These are phyloP conservation scores for Sindora glabra DNA, from an alignment of 306 rosid genomes.

Conservation along the genomic window DNA sequence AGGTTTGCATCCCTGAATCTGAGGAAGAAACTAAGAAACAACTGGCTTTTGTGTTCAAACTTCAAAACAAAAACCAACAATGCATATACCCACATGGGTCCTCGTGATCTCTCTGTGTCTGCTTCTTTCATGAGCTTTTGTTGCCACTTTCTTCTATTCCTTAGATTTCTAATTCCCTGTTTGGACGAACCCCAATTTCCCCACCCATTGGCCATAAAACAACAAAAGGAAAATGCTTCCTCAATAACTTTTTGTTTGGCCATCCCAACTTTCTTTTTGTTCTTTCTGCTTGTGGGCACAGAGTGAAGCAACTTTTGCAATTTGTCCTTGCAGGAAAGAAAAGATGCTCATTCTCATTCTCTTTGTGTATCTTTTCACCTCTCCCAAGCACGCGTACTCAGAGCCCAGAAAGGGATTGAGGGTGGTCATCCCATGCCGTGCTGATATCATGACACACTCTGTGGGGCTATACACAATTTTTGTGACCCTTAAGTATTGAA, in stretches of 20 bases:
- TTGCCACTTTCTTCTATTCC: constrained; percentile 24
- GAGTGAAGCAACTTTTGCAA: constrained; percentile 29
- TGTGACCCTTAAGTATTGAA: too few relatives aligned
- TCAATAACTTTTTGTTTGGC: not conserved
- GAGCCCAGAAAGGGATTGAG: not conserved
- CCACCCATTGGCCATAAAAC: too few relatives aligned
- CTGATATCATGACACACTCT: too few relatives aligned
- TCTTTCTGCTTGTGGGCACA: constrained; percentile 11
- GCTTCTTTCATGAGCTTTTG: constrained; percentile 7
- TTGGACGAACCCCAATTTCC: not conserved
- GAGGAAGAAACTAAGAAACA: constrained; percentile 1
- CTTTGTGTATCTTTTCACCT: not conserved
- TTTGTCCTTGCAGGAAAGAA: constrained; percentile 18
- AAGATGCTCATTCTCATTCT: constrained; percentile 13
- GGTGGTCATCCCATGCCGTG: not conserved
- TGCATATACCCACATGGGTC: constrained; percentile 31
- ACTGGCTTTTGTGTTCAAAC: not conserved
- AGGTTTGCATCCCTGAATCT: constrained; percentile 4
- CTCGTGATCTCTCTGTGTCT: constrained; percentile 24
- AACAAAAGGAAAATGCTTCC: not conserved
- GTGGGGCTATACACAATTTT: constrained; percentile 20
- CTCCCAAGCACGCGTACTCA: constrained; percentile 33
- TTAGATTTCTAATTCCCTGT: not conserved
- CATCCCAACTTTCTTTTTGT: not conserved
- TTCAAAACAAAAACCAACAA: not conserved